Evolutionary conservation across 805 yeast genomes (phyloP), one percentile per base, ranked within the genome.

Genomic region (Metschnikowia santaceciliae): DNA sequence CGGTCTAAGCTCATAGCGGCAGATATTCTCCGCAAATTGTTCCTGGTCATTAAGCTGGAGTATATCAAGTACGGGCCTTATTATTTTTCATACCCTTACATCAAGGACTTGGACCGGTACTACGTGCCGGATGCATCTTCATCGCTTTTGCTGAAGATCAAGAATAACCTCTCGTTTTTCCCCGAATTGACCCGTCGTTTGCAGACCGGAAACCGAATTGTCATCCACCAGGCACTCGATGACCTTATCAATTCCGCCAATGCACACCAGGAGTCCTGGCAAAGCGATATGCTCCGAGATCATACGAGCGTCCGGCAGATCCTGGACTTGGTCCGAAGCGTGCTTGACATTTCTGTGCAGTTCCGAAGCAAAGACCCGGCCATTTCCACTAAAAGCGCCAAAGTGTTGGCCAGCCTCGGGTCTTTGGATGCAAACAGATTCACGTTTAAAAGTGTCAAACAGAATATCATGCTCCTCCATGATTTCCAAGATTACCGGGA

Each of bases 321-420:
- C 70, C 73, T 84, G 1, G 67, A 69, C 0, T 64, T 86, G 17
- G 63, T 84, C 3, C 71, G 80, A 6, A 76, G 83, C 1, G 64
- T 86, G 1, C 65, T 86, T 42, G 80, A 80, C 53, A 77, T 82
- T 1, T 73, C 88, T 0, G 77, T 79, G 47, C 80, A 76, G 54
- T 86, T 80, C 63, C 79, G 79, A 54, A 70, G 67, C 11, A 67
- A 65, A 2, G 75, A 76, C 55, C 67, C 71, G 8, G 69, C 70
- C 0, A 76, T 90, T 6, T 75, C 89, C 2, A 69, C 72, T 3
- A 74, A 79, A 40, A 81, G 92, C 60, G 82, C 95, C 0, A 76
- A 76, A 47, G 87, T 90, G 32, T 70, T 94, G 8, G 84, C 96
- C 1, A 66, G 82, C 22, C 74, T 94, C 39, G 98, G 98, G 0